Percentiles rank a stretch among this genome's conserved stretches.
Conservation (phyloP, 345 rosid species). For the Cochlearia excelsa region DNA sequence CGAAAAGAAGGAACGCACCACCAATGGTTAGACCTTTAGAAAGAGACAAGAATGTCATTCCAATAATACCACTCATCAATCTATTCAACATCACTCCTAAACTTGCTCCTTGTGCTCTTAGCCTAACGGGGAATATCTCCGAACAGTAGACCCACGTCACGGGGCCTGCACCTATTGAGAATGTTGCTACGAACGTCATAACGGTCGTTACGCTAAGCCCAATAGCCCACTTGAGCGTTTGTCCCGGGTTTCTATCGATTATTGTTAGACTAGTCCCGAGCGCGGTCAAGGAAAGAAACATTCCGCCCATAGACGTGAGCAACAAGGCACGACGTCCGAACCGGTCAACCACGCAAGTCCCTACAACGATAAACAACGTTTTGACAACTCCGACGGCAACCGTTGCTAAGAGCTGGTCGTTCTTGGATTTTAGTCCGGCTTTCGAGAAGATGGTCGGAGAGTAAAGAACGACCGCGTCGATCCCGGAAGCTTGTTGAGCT, state of each 20-base stretch:
- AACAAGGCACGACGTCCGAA: constrained; percentile 65
- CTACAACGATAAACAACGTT: constrained; percentile 45
- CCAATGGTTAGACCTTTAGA: constrained; percentile 47
- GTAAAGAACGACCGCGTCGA: constrained; percentile 64
- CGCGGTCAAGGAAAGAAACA: constrained; percentile 44
- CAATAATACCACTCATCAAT: constrained; percentile 57
- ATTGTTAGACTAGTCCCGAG: constrained; percentile 48
- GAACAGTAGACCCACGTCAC: constrained; percentile 75
- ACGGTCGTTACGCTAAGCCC: constrained; percentile 44
- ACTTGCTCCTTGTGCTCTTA: constrained; percentile 72
- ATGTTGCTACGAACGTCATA: constrained; percentile 53
- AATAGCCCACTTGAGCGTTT: constrained; percentile 41
- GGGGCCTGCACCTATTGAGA: constrained; percentile 72
- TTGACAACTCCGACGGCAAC: constrained; percentile 55
- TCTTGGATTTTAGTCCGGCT: constrained; percentile 55
- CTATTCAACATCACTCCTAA: constrained; percentile 62
- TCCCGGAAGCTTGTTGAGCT: constrained; percentile 71
- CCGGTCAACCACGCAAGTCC: constrained; percentile 55
- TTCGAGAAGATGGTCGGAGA: constrained; percentile 53
- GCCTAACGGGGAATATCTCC: constrained; percentile 60
- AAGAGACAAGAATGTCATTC: constrained; percentile 58
- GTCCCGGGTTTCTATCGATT: constrained; percentile 36
- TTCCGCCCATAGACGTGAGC: constrained; percentile 53
- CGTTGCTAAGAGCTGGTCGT: constrained; percentile 47
- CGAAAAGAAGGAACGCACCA: constrained; percentile 51